Conservation (phyloP, 345 rosid genomes). For the Eucalyptus pauciflora region DNA sequence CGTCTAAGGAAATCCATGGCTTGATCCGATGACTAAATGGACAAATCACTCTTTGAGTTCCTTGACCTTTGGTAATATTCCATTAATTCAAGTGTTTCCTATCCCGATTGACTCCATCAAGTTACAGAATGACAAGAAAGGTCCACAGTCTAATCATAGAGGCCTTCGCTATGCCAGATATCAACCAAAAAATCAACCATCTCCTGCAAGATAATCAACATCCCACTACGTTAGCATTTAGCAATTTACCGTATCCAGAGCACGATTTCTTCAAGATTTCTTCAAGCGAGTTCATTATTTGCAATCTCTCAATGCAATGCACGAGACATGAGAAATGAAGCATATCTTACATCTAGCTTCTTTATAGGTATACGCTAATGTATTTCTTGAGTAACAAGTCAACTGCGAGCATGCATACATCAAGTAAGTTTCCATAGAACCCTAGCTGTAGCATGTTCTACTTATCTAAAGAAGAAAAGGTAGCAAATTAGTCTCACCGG, state of each 20-base stretch:
- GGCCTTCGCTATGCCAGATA: conserved; percentile 83
- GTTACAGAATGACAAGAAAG: background rate
- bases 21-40: background rate
- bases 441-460: background rate
- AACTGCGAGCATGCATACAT: background rate
- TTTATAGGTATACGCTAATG: background rate
- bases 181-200: conserved; percentile 94
- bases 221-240: background rate
- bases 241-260: background rate
- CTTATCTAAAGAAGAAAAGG: background rate
- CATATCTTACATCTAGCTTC: background rate
- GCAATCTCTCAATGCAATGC: background rate
- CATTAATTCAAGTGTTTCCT: background rate
- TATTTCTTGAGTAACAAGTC: background rate
- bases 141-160: conserved; percentile 39
- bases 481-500: conserved; percentile 31
- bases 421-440: background rate
- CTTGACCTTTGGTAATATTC: background rate
- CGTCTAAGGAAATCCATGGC: background rate
- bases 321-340: background rate
- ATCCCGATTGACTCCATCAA: background rate
- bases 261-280: background rate
- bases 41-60: background rate
- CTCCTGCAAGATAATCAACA: conserved; percentile 39
- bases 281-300: background rate